Percentiles rank a stretch among this genome's conserved stretches.
Evolutionary conservation across 2,329 filamentous ascomycete species (phyloP).

Genomic region (Lecanicillium sp.): DNA sequence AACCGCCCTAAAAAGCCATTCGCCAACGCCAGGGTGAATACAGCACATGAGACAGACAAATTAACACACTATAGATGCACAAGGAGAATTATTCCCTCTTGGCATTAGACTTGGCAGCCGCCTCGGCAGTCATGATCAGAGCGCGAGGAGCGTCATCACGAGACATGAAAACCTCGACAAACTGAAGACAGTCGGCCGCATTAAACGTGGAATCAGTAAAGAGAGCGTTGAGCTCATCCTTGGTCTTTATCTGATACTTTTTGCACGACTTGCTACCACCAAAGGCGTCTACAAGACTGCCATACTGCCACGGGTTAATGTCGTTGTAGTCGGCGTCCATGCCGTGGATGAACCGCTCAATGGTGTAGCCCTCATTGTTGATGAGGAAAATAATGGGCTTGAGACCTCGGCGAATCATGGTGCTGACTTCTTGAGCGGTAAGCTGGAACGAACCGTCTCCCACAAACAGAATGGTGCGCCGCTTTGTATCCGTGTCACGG

Average conservation of each 20-base stretch:
- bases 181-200: slow-evolving; percentile 46
- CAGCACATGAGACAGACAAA: too few relatives aligned
- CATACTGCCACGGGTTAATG: slow-evolving; percentile 66
- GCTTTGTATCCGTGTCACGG: slow-evolving; percentile 49
- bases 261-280: slow-evolving; percentile 52
- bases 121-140: slow-evolving; percentile 61
- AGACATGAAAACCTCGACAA: slow-evolving; percentile 77
- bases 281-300: slow-evolving; percentile 58
- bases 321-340: slow-evolving; percentile 77
- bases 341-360: slow-evolving; percentile 82
- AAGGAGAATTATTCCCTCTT: slow-evolving; percentile 21
- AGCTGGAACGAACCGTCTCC: slow-evolving; percentile 83
- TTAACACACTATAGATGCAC: too few relatives aligned
- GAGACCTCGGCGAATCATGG: slow-evolving; percentile 68
- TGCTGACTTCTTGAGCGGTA: slow-evolving; percentile 75
- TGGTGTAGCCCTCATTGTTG: slow-evolving; percentile 83
- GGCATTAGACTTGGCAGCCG: slow-evolving; percentile 60
- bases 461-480: slow-evolving; percentile 75
- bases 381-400: slow-evolving; percentile 78
- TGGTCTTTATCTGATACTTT: slow-evolving; percentile 61
- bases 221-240: slow-evolving; percentile 57
- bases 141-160: slow-evolving; percentile 68
- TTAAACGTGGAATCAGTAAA: slow-evolving; percentile 58
- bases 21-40: too few relatives aligned
- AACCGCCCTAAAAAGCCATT: too few relatives aligned